Base-by-base conservation (phyloP, 2,329 filamentous ascomycete species). In the Penicillium griseofulvum region DNA sequence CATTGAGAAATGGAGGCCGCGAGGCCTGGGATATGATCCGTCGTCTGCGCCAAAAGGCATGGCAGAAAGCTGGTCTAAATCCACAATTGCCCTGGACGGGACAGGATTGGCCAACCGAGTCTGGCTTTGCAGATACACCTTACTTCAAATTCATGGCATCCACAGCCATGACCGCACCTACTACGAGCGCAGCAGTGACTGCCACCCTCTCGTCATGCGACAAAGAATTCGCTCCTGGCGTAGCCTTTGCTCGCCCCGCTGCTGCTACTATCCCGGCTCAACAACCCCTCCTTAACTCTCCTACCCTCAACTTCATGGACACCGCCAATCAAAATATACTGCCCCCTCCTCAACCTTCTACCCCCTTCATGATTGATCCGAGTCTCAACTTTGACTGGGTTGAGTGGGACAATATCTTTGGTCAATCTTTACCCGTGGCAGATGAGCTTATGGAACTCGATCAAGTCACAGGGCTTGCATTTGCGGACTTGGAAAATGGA, bases 21-120 rank as follows among this genome's bases (percentile, higher is more conserved):
- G 76, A 79, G 65, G 77, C 76, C 11, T 79, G 77, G 77, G 71
- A 75, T 38, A 78, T 79, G 77, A 74, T 80, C 54, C 73, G 75
- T 28, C 68, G 75, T 22, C 67, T 80, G 16, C 75, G 77, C 5
- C 73, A 76, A 44, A 76, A 78, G 48, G 76, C 76, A 42, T 80
- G 77, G 77, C 74, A 77, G 54, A 78, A 75, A 58, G 77, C 76
- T 9, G 76, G 77, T 2, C 71, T 80, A 3, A 71, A 79, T 61
- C 77, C 77, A 0, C 66, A 74, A 22, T 68, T 76, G 34, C 66
- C 78, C 10, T 78, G 77, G 75, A 78, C 76, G 0, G 76, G 78
- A 57, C 69, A 76, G 44, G 74, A 75, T 9, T 57, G 68, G 10
- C 60, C 57, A 4, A 56, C 56, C 5, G 61, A 67, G 31, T 43